Conservation (phyloP, 306 rosid genomes). For the Potentilla sterilis region DNA sequence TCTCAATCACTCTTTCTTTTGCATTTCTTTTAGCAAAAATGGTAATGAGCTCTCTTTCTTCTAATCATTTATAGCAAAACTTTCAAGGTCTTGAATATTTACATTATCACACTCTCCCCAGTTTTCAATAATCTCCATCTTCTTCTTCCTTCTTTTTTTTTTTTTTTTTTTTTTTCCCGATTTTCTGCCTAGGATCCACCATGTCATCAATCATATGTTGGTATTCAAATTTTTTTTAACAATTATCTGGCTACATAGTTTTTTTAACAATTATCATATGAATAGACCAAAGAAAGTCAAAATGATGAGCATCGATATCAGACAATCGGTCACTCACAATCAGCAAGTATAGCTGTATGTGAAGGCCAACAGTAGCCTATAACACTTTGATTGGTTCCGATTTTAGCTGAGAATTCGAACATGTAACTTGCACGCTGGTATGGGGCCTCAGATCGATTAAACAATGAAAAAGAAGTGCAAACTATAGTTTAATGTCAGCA, state of each 20-base stretch:
- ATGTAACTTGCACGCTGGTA: neutral
- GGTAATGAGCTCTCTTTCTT: slow-evolving; percentile 19
- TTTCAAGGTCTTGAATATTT: slow-evolving; percentile 9
- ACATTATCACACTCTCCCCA: neutral
- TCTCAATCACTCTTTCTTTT: neutral
- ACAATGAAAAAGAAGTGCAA: neutral
- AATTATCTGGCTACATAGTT: neutral
- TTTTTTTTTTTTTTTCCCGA: neutral
- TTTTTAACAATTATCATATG: too few species aligned
- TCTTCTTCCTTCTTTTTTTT: slow-evolving; percentile 4
- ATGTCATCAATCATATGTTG: slow-evolving; percentile 26
- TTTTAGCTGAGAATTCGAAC: neutral
- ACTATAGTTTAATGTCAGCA: neutral
- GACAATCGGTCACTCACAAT: too few species aligned
- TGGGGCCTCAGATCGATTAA: neutral
- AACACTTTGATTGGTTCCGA: neutral
- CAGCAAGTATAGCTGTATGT: neutral
- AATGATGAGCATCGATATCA: too few species aligned
- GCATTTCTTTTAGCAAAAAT: slow-evolving; percentile 28
- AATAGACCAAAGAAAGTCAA: neutral
- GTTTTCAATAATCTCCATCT: neutral
- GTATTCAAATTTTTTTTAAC: neutral
- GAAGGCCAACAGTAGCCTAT: neutral
- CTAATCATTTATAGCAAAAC: neutral
- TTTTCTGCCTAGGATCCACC: slow-evolving; percentile 32